Base-by-base conservation (phyloP, 202 grass and related monocot species). In the Miscanthus sacchariflorus region DNA sequence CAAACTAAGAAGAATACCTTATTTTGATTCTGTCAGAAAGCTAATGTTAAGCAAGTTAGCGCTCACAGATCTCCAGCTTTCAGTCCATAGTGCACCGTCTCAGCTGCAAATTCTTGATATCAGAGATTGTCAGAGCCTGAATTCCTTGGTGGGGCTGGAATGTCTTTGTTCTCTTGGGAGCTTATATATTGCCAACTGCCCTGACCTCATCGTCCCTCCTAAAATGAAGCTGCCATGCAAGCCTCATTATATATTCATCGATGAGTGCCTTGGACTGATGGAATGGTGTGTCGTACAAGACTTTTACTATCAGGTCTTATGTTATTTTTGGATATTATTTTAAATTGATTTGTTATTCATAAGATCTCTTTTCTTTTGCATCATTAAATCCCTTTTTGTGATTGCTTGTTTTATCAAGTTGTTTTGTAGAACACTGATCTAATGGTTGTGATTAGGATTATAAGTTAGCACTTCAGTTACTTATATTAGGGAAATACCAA, bases 61-160 rank as follows among this genome's bases (percentile, higher is more conserved):
- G 2, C 67, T 82, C 28, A 40, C 30, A 25, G 21, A 24, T 56
- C 80, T 82, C 67, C 67, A 72, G 48, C 80, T 82, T 82, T 71
- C 67, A 1, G 46, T 5, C 7, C 14, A 40, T 40, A 56, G 10
- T 11, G 46, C 6, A 71, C 80, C 43, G 0, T 82, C 80, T n/a
- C 44, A 52, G 3, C 28, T 82, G 2, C 27, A 82, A 0, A 9
- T 7, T 14, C 66, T 82, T 36, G 45, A 82, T 38, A 82, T 82
- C 10, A 70, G 27, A 70, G 1, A 82, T 38, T 82, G 80, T 70
- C 0, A 7, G 1, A 21, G 70, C 5, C 5, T 82, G 6, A 52
- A 8, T 23, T 70, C 65, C 11, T 70, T 82, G 42, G 8, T 9
- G 3, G 80, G 80, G 10, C 9, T 82, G 18, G 4, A 39, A 70